Evolutionary conservation across 1,139 yeast genomes (phyloP).

Genomic region (Geotrichum klebahnii): DNA sequence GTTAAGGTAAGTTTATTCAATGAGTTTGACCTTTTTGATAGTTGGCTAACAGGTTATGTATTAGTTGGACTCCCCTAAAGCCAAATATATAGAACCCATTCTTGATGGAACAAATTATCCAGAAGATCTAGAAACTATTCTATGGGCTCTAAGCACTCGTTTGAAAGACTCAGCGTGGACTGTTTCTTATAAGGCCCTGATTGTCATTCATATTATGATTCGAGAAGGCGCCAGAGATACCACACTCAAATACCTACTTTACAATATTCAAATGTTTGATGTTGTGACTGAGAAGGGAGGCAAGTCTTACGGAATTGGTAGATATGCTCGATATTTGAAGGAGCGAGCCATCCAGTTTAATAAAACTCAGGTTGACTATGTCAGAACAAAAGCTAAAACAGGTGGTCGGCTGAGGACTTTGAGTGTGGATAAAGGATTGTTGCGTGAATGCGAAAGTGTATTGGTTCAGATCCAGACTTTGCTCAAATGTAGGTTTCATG

Average conservation of each 20-base stretch:
- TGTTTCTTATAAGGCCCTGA: slow-evolving; percentile 72
- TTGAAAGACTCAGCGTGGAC: slow-evolving; percentile 84
- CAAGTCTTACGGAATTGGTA: slow-evolving; percentile 55
- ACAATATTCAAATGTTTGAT: slow-evolving; percentile 59
- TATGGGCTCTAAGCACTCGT: slow-evolving; percentile 57
- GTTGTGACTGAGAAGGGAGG: slow-evolving; percentile 42
- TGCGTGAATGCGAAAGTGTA: slow-evolving; percentile 81
- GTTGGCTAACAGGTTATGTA: not conserved
- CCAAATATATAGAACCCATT: slow-evolving; percentile 91
- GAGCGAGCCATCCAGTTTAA: slow-evolving; percentile 67
- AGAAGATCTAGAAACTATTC: slow-evolving; percentile 63
- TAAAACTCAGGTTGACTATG: slow-evolving; percentile 66
- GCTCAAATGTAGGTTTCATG: slow-evolving; percentile 65
- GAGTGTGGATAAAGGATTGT: slow-evolving; percentile 71
- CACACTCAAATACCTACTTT: slow-evolving; percentile 60
- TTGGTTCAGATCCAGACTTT: slow-evolving; percentile 75
- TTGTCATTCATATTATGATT: slow-evolving; percentile 85
- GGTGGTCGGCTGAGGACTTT: slow-evolving; percentile 63
- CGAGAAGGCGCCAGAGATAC: slow-evolving; percentile 79
- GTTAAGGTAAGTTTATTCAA: slow-evolving; percentile 40
- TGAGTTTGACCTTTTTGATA: slow-evolving; percentile 40
- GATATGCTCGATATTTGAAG: slow-evolving; percentile 68
- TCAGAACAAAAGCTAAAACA: slow-evolving; percentile 49
- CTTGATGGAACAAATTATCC: slow-evolving; percentile 64
- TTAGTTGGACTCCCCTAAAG: slow-evolving; percentile 96